Evolutionary conservation across 192 early-diverging fungal species (phyloP).

Genomic region (Dimargaris cristalligena): DNA sequence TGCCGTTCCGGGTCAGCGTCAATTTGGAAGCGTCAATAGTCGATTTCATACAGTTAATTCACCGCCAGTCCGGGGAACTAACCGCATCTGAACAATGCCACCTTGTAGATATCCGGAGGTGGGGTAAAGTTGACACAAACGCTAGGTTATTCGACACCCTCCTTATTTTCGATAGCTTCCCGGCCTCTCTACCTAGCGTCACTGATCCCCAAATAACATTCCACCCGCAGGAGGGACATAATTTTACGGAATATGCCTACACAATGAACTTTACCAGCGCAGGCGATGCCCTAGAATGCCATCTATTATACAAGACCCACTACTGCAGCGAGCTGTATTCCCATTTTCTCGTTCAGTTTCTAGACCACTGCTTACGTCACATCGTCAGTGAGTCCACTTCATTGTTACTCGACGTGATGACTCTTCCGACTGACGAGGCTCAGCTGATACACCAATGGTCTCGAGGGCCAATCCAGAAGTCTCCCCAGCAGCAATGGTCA

Average conservation of each 20-base stretch:
- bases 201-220: background rate
- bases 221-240: background rate
- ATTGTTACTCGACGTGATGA: background rate
- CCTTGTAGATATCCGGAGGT: background rate
- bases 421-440: background rate
- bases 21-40: background rate
- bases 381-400: background rate
- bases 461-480: background rate
- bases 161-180: constrained; percentile 7
- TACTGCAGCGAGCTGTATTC: background rate
- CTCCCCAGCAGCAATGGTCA: background rate
- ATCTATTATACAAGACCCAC: background rate
- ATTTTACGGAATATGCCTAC: background rate
- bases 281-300: background rate
- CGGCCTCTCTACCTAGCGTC: background rate
- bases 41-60: background rate
- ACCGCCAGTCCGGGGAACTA: background rate
- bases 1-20: background rate
- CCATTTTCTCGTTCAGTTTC: background rate
- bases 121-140: background rate
- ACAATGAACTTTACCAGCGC: background rate
- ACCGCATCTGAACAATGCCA: background rate
- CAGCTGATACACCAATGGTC: background rate
- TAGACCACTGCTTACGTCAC: background rate
- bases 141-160: background rate